A percentile compares a stretch with the other conserved stretches of the same genome.
These are phyloP conservation scores for Talaromyces liani DNA, from an alignment of 495 filamentous ascomycete genomes.

Conservation along the genomic window DNA sequence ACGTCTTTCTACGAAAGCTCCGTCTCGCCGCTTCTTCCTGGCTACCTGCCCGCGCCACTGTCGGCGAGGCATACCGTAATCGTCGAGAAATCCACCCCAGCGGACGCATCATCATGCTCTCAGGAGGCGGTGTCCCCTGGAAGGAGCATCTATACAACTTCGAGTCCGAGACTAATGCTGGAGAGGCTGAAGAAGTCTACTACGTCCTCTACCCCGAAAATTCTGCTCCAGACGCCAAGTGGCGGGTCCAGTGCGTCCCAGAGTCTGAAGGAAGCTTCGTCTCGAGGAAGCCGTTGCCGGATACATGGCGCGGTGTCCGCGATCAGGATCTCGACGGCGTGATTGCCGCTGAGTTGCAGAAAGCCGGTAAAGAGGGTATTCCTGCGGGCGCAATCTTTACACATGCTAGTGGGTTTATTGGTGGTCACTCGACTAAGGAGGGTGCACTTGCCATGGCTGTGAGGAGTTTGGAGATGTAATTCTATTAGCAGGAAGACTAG, in stretches of 20 bases:
- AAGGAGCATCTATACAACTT: conserved; percentile 90
- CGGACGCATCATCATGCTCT: conserved; percentile 75
- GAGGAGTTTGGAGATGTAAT: conserved; percentile 48
- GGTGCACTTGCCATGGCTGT: conserved; percentile 84
- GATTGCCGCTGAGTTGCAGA: conserved; percentile 51
- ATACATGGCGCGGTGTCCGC: conserved; percentile 81
- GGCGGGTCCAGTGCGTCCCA: conserved; percentile 87
- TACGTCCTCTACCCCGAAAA: conserved; percentile 95
- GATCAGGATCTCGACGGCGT: conserved; percentile 75
- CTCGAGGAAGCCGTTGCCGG: conserved; percentile 83
- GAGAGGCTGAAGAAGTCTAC: conserved; percentile 43
- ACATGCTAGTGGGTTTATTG: conserved; percentile 92
- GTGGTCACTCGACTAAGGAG: conserved; percentile 83
- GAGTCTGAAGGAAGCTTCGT: conserved; percentile 74
- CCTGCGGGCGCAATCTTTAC: conserved; percentile 76
- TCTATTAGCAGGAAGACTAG: background rate
- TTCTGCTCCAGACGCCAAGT: conserved; percentile 60
- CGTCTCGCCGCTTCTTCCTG: conserved; percentile 50
- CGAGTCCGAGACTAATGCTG: conserved; percentile 49
- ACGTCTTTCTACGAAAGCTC: conserved; percentile 73
- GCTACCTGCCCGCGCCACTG: conserved; percentile 79
- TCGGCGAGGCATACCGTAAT: conserved; percentile 59
- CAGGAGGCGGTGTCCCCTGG: conserved; percentile 74
- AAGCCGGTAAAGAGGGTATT: conserved; percentile 28
- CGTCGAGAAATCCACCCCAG: conserved; percentile 55